These are phyloP conservation scores for Stephania yunnanensis DNA, from an alignment of 164 flowering plant species.

Conservation along the genomic window DNA sequence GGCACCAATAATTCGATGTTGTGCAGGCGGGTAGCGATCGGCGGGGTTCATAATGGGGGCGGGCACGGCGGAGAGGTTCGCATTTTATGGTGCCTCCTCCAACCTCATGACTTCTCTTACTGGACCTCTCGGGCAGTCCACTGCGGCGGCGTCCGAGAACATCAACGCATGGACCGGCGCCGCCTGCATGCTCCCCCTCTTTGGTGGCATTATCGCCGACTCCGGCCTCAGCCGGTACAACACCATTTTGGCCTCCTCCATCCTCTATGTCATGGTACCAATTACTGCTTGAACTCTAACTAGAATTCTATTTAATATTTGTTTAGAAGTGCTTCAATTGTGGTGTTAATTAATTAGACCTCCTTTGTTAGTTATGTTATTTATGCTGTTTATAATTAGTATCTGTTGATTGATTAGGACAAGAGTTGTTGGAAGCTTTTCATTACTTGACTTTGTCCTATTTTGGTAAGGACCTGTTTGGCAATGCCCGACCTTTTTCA, in stretches of 20 bases:
- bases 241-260: slow-evolving; percentile 23
- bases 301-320: background rate
- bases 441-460: no score
- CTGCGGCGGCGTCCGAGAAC: slow-evolving; percentile 26
- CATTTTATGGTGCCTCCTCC: slow-evolving; percentile 32
- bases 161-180: slow-evolving; percentile 26
- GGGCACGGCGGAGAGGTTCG: slow-evolving; percentile 42
- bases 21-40: slow-evolving; percentile 40
- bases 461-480: no score
- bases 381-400: no score
- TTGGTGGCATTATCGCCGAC: slow-evolving; percentile 28
- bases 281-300: background rate
- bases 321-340: no score
- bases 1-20: slow-evolving; percentile 2
- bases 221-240: slow-evolving; percentile 27
- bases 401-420: no score
- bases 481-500: slow-evolving; percentile 1
- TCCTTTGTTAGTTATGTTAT: background rate
- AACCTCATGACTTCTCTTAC: slow-evolving; percentile 41
- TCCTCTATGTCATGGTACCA: slow-evolving; percentile 31
- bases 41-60: slow-evolving; percentile 41
- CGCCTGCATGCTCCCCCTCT: slow-evolving; percentile 20
- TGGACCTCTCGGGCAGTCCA: slow-evolving; percentile 24
- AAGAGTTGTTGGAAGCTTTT: no score
- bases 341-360: background rate